Base-by-base conservation (phyloP, 768 basidiomycete species). In the Coprinopsis cinerea region DNA sequence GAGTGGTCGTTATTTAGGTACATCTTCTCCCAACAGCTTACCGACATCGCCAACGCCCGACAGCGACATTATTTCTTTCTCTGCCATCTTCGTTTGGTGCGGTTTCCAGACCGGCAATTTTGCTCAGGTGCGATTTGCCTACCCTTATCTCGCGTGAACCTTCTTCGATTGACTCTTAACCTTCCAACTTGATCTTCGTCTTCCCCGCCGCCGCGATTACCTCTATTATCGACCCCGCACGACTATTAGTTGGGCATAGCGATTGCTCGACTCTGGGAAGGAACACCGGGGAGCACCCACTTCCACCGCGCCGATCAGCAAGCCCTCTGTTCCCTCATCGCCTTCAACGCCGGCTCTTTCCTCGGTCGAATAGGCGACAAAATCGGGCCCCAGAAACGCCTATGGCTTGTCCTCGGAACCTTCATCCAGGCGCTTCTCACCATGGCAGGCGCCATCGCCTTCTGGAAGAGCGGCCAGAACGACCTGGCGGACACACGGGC, bases 301-400 rank as follows among this genome's bases (percentile, higher is more conserved):
- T 92, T 94, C 70, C 89, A 89, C 64, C 77, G 76, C 48, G 76
- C 89, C 2, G 92, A 96, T 58, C 82, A 82, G 62, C 90, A 91
- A 63, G 91, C 92, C 14, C 70, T 95, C 47, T 80, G 78, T 28
- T 90, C 88, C n/a, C 66, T 93, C 10, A 59, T 88, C 50, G 64
- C 79, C n/a, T 93, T 93, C 76, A 75, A 87, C 55, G 49, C 72
- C 9, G 91, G 92, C 5, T 79, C 89, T n/a, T 81, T 78, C 63
- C 43, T 90, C 47, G 91, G 91, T 0, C 82, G 90, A 20, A 61
- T 88, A n/a, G 90, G 92, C n/a, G 89, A 94, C 67, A 73, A 73
- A 50, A 74, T 92, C 22, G 92, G 92, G 0, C 59, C 79, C 10
- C 79, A 81, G 57, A 83, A 81, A 36, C 83, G 91, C 18, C 62